These are phyloP conservation scores for Hibiscus trionum DNA, from an alignment of 345 rosid genomes.

Conservation along the genomic window DNA sequence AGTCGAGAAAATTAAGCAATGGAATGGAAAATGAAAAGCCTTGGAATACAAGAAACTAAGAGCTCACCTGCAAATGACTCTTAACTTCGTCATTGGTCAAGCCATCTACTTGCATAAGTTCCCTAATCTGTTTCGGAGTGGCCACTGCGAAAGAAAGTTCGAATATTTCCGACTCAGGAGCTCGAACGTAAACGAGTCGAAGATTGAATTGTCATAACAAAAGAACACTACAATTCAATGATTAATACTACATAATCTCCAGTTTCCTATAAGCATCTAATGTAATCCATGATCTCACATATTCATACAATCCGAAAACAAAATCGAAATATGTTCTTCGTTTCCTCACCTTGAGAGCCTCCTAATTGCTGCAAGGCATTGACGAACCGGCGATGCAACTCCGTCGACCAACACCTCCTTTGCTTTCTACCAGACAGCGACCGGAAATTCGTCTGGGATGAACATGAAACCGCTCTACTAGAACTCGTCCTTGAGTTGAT, in stretches of 20 bases:
- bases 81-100: slow-evolving; percentile 96
- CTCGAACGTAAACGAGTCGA: too few species aligned
- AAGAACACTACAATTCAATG: too few species aligned
- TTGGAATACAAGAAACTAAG: not conserved
- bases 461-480: slow-evolving; percentile 31
- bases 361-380: slow-evolving; percentile 88
- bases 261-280: too few species aligned
- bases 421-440: slow-evolving; percentile 46
- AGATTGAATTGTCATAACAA: too few species aligned
- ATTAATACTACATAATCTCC: too few species aligned
- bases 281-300: too few species aligned
- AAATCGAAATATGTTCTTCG: not conserved
- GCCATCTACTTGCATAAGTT: slow-evolving; percentile 91
- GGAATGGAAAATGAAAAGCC: not conserved
- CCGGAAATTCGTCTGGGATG: slow-evolving; percentile 22
- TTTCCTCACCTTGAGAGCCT: slow-evolving; percentile 66
- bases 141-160: slow-evolving; percentile 49
- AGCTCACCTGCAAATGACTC: slow-evolving; percentile 86
- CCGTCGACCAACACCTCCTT: slow-evolving; percentile 92
- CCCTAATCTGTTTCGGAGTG: slow-evolving; percentile 93
- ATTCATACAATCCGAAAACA: too few species aligned
- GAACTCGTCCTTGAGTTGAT: slow-evolving; percentile 34
- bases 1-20: slow-evolving; percentile 2
- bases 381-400: slow-evolving; percentile 73
- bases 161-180: not conserved